A percentile compares a stretch with the other conserved stretches of the same genome.
These are phyloP conservation scores for Retiboletus flavoniger DNA, from an alignment of 1,284 basidiomycete species.

Conservation along the genomic window DNA sequence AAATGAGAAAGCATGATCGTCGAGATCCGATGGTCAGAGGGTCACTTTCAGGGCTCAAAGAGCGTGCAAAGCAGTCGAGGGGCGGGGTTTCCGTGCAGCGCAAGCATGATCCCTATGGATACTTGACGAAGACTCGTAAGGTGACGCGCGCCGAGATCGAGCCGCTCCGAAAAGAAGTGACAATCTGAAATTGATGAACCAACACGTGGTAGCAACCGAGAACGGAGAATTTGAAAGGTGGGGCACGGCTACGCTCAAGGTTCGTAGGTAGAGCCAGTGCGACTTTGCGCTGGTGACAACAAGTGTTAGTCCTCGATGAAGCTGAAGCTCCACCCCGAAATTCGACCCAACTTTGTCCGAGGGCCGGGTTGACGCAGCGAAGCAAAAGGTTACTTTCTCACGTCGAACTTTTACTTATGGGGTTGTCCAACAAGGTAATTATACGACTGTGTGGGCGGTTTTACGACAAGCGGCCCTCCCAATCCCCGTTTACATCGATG, in stretches of 20 bases:
- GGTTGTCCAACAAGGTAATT: no score
- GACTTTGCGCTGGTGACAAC: no score
- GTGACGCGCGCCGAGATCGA: background rate
- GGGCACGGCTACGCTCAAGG: no score
- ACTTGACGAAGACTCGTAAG: background rate
- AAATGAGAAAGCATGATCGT: background rate
- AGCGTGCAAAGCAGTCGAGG: background rate
- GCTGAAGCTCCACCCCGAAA: no score
- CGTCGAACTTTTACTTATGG: no score
- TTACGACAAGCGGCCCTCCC: background rate
- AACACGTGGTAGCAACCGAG: background rate
- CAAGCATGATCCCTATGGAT: slow-evolving; percentile 1
- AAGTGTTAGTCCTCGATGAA: no score
- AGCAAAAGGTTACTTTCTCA: no score
- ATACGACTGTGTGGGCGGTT: background rate
- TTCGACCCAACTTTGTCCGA: no score
- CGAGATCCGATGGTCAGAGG: slow-evolving; percentile 6
- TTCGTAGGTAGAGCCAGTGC: background rate
- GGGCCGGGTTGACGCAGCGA: background rate
- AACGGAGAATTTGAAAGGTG: background rate
- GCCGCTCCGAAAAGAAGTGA: background rate
- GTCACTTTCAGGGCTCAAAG: background rate
- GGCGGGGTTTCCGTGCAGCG: background rate
- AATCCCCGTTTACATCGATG: background rate
- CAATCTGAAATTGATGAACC: background rate